Evolutionary conservation across 2,329 filamentous ascomycete species (phyloP), one percentile per base, ranked within the genome.

Genomic region (Botrytis aclada): DNA sequence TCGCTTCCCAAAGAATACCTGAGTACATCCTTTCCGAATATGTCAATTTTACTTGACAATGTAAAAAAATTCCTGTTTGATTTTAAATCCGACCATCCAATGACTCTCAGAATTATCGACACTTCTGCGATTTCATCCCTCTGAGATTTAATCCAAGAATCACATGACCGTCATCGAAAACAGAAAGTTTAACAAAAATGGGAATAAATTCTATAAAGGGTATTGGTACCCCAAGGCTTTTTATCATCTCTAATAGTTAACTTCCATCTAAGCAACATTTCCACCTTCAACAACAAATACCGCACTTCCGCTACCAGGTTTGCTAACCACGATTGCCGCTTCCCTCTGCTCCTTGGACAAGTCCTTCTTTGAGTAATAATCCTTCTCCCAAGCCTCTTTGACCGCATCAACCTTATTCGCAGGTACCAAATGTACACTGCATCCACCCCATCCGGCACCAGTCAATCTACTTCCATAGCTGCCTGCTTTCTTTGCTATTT

Each of bases 401-500:
- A 99, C 93, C 39, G 85, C 88, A 8, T 91, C 90, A 0, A 98
- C 92, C 82, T 92, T 95, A 79, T 94, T 88, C 73, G 90, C 92
- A 0, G 95, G 92, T 70, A 98, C 92, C 73, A 99, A 87, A 84
- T 99, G 96, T 73, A 99, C 95, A 74, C 90, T 96, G 84, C 96
- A 98, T 3, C 96, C 96, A 75, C 96, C 96, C 96, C 96, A 99
- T 4, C 96, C 96, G 0, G 96, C 96, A 56, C 96, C 96, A 0
- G 95, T 98, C 77, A 98, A 84, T 39, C 95, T 86, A 77, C 92
- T 94, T 41, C 95, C 96, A 81, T 94, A 94, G 29, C 93, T 89
- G 3, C 96, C 96, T 0, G 93, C 93, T 25, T 85, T 86, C 41
- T 90, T 87, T 0, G 95, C 95, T 77, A 98, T 91, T 56, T 86